phyloP scores from a whole-genome alignment of 2,329 filamentous ascomycete species.

The Aspergillus japonicus region DNA sequence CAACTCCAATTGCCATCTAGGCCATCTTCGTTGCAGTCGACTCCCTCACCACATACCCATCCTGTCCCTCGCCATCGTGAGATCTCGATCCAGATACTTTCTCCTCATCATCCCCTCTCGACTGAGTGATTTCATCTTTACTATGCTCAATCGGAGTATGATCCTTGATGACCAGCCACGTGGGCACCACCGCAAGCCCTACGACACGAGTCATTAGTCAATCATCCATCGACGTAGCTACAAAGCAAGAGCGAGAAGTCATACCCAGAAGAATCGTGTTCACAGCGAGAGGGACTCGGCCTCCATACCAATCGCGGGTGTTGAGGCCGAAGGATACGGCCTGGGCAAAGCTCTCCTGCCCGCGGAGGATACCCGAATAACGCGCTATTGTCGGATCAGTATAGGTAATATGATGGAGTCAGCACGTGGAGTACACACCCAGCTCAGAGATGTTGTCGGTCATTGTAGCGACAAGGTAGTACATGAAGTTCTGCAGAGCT shows the following conservation, averaged over 20 bases:
- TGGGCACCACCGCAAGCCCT: not conserved
- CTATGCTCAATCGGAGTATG: not conserved
- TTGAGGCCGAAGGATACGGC: conserved; percentile 47
- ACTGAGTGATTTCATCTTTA: not conserved
- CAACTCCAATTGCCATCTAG: not conserved
- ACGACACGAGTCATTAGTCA: not conserved
- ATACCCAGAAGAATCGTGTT: conserved; percentile 38
- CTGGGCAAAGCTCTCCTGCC: conserved; percentile 48
- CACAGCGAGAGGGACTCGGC: conserved; percentile 42
- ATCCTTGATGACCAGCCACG: not conserved
- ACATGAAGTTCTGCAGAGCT: conserved; percentile 56
- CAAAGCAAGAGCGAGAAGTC: not conserved
- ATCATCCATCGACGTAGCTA: not conserved
- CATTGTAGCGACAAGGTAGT: conserved; percentile 56
- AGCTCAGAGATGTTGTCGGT: conserved; percentile 57
- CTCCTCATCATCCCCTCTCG: not conserved
- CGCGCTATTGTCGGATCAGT: conserved; percentile 12
- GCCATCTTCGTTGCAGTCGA: not conserved
- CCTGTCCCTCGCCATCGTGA: not conserved
- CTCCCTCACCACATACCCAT: not conserved
- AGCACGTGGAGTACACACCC: conserved; percentile 11
- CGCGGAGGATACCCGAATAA: conserved; percentile 45
- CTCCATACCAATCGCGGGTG: conserved; percentile 45
- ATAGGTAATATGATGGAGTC: not conserved
- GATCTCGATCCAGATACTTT: not conserved